Evolutionary conservation across 306 rosid genomes (phyloP).

Genomic region (Cajanus cajan): DNA sequence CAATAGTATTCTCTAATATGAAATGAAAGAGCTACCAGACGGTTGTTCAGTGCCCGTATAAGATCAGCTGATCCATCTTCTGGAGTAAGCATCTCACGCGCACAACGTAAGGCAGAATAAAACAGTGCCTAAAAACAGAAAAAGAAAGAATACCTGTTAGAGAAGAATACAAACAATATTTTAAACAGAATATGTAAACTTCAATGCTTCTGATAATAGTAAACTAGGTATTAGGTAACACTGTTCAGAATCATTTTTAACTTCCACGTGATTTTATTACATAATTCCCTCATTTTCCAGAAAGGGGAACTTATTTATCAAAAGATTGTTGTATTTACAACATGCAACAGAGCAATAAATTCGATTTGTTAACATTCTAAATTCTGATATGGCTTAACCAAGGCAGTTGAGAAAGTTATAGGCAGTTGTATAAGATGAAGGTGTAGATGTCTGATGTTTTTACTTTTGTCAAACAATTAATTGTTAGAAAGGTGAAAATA

Average conservation of each 20-base stretch:
- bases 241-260: neutral
- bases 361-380: neutral
- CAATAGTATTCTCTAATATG: constrained; percentile 88
- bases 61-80: constrained; percentile 85
- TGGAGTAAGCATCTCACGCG: constrained; percentile 83
- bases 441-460: neutral
- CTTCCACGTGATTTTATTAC: neutral
- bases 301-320: neutral
- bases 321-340: neutral
- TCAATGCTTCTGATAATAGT: neutral
- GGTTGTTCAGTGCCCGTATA: constrained; percentile 71
- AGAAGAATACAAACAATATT: constrained; percentile 12
- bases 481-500: neutral
- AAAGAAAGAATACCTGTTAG: constrained; percentile 3
- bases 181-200: too few relatives aligned
- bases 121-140: constrained; percentile 64
- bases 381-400: neutral
- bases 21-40: constrained; percentile 80
- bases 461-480: neutral
- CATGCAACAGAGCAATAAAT: constrained; percentile 2
- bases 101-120: constrained; percentile 76
- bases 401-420: neutral
- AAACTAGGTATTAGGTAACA: neutral
- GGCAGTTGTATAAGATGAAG: neutral
- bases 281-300: neutral